Base-by-base conservation (phyloP, 805 yeast species). In the Cyberlindnera veronae region DNA sequence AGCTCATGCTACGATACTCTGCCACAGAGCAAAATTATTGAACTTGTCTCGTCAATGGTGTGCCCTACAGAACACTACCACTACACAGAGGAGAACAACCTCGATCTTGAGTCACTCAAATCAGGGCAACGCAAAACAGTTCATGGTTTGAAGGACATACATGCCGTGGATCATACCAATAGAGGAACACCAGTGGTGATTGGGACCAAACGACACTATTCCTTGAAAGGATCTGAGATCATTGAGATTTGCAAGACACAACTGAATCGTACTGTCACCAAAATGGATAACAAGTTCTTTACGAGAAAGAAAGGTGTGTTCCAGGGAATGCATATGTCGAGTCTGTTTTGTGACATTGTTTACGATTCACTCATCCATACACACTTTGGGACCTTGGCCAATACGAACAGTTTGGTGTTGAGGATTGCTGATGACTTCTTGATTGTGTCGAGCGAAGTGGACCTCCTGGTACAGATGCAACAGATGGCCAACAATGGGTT, bases 391-490 rank as follows among this genome's bases (percentile, higher is more conserved):
- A 53, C 55, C 29, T 29, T 57, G n/a, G 26, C 45, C 1, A 36
- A 46, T 3, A 43, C 50, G 6, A 51, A 60, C 3, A 61, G 72
- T 13, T 43, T 71, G 3, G 56, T 87, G 3, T 41, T 87, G 7
- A 62, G 96, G 38, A 59, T 86, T 16, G 95, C 88, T 0, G 98
- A 90, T 61, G 98, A 90, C 57, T 90, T 90, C 53, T 56, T 90
- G 20, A 67, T 87, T n/a, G 61, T 90, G 0, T 72, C 93, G 0
- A 66, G 77, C 0, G 55, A 67, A 26, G 20, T 50, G 10, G 37
- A 42, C 0, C 51, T 57, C 10, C 68, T 79, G 0, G 30, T 41
- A 2, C 41, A 39, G 3, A 57, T 71, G 29, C 50, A 57, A 32
- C 42, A 42, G 2, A 17, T 58, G 7, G 63, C 72, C 29, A 36